Percentiles rank a stretch among this genome's conserved stretches.
These are phyloP conservation scores for Pyrenophora seminiperda DNA, from an alignment of 2,329 filamentous ascomycete genomes.

Conservation along the genomic window DNA sequence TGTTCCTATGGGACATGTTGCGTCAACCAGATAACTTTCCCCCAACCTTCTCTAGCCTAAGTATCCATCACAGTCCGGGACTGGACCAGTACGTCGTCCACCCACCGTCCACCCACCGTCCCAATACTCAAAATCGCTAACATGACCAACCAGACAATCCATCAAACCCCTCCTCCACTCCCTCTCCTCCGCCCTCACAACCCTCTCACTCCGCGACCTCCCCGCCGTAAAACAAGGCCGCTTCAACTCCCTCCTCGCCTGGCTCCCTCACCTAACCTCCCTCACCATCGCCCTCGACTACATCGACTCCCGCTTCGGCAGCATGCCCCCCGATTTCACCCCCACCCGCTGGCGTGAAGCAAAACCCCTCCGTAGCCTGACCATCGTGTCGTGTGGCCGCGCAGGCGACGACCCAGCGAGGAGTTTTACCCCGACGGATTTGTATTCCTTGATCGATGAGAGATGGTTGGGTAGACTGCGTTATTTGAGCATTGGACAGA, in stretches of 20 bases:
- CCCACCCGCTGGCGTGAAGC: constrained; percentile 23
- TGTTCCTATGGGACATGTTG: constrained; percentile 50
- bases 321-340: constrained; percentile 24
- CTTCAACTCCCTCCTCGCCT: constrained; percentile 49
- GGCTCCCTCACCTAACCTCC: constrained; percentile 47
- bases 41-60: constrained; percentile 31
- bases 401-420: constrained; percentile 40
- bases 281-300: constrained; percentile 56
- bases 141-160: constrained; percentile 22
- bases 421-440: constrained; percentile 50
- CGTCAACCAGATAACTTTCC: constrained; percentile 39
- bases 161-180: constrained; percentile 48
- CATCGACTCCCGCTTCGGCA: constrained; percentile 50
- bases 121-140: neutral
- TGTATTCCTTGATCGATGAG: constrained; percentile 50
- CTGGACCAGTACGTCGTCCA: constrained; percentile 39
- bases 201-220: constrained; percentile 49
- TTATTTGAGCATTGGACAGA: constrained; percentile 46
- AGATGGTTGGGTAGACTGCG: constrained; percentile 48
- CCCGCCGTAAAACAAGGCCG: constrained; percentile 47
- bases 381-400: constrained; percentile 49
- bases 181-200: constrained; percentile 39
- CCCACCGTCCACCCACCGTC: neutral
- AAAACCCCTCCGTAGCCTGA: constrained; percentile 46
- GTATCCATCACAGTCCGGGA: constrained; percentile 52